These are phyloP conservation scores for Penicillium sp. DNA, from an alignment of 2,329 filamentous ascomycete genomes.

Conservation along the genomic window DNA sequence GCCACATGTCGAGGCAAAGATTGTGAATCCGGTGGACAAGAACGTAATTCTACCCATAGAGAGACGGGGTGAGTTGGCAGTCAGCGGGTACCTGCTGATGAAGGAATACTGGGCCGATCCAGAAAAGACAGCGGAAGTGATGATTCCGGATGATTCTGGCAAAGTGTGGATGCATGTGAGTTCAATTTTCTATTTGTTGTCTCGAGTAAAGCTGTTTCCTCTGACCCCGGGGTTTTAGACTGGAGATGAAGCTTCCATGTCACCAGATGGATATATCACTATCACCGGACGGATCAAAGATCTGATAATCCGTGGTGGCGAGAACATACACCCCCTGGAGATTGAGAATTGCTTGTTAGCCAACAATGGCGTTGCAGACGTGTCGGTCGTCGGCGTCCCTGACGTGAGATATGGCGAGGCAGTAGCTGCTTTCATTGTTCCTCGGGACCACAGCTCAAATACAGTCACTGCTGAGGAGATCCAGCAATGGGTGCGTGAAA, in stretches of 20 bases:
- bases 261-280: constrained; percentile 68
- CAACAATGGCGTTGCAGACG: constrained; percentile 62
- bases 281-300: constrained; percentile 94
- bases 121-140: constrained; percentile 59
- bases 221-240: constrained; percentile 44
- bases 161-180: constrained; percentile 67
- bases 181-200: neutral
- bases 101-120: constrained; percentile 78
- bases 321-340: constrained; percentile 92
- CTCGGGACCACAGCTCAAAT: constrained; percentile 30
- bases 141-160: constrained; percentile 48
- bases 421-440: constrained; percentile 73
- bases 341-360: constrained; percentile 79
- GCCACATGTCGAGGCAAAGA: constrained; percentile 70
- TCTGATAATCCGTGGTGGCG: constrained; percentile 84
- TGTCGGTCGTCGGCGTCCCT: constrained; percentile 72
- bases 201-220: neutral
- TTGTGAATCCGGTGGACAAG: constrained; percentile 62
- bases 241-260: constrained; percentile 84
- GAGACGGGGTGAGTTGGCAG: constrained; percentile 68
- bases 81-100: constrained; percentile 81
- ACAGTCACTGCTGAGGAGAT: constrained; percentile 52
- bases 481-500: constrained; percentile 61
- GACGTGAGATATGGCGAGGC: constrained; percentile 77
- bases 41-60: constrained; percentile 53